Conservation (phyloP, 169 alveolate genomes). For the Miamiensis avidus region DNA sequence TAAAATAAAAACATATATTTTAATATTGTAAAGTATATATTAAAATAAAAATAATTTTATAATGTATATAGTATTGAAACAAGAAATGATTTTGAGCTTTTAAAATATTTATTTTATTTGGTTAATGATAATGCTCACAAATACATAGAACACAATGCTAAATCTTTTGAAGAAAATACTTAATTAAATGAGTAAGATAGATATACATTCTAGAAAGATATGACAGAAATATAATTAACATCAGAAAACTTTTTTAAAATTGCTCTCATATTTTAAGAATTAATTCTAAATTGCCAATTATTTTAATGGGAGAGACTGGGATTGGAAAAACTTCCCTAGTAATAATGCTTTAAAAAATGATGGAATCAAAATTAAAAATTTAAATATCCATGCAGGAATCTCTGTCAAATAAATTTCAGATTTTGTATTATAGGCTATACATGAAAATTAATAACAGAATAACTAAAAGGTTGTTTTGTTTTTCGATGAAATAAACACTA, state of each 20-base stretch:
- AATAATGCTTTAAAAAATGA: not conserved
- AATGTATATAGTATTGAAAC: not conserved
- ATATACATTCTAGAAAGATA: not conserved
- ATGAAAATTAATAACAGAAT: not conserved
- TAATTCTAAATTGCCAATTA: not conserved
- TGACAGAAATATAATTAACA: not conserved
- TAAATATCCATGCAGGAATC: not conserved
- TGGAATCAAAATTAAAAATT: not conserved
- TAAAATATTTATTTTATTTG: not conserved
- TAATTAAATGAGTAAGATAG: not conserved
- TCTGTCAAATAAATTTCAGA: not conserved
- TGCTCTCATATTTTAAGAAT: not conserved
- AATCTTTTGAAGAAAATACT: not conserved
- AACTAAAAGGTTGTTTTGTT: slow-evolving; percentile 13
- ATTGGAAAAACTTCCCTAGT: not conserved
- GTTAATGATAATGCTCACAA: not conserved
- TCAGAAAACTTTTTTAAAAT: not conserved
- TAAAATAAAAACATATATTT: too few species aligned
- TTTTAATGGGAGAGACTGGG: not conserved
- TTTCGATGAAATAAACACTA: slow-evolving; percentile 62
- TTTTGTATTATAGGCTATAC: not conserved
- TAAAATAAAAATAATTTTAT: too few species aligned
- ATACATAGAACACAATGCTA: not conserved
- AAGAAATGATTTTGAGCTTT: too few species aligned
- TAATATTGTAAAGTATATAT: too few species aligned